Conservation (phyloP, 2,329 filamentous ascomycete genomes). For the Cercospora zeae-maydis region DNA sequence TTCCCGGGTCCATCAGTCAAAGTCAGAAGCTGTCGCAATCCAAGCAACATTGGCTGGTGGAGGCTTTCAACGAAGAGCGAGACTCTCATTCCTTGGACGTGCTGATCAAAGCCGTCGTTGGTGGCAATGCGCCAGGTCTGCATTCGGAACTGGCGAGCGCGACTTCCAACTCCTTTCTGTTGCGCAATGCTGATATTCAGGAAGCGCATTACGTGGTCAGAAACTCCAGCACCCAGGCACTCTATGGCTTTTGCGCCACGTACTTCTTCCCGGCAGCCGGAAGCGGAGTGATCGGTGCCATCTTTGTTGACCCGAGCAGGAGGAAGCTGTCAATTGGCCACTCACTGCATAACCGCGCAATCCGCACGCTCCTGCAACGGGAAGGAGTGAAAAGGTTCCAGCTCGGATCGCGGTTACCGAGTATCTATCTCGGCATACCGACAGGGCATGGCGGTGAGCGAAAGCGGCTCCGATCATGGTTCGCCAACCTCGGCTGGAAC, state of each 20-base stretch:
- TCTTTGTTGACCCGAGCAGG: constrained; percentile 86
- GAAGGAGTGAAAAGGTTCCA: constrained; percentile 75
- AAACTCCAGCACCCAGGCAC: constrained; percentile 84
- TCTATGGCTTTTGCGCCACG: constrained; percentile 90
- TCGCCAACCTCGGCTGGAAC: constrained; percentile 87
- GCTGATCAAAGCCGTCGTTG: constrained; percentile 68
- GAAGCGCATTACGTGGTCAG: constrained; percentile 88
- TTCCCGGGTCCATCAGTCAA: constrained; percentile 73
- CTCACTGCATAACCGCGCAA: constrained; percentile 80
- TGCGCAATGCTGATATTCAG: constrained; percentile 66
- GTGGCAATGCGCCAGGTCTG: constrained; percentile 62
- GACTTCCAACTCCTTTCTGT: constrained; percentile 70
- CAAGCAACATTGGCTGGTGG: constrained; percentile 92
- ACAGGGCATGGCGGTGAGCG: constrained; percentile 59
- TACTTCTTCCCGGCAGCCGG: constrained; percentile 70
- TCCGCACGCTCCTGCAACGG: constrained; percentile 69
- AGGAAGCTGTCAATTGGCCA: constrained; percentile 86
- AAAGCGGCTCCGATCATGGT: constrained; percentile 70
- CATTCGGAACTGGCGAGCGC: constrained; percentile 66
- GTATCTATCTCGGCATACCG: constrained; percentile 82
- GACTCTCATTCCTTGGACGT: constrained; percentile 70
- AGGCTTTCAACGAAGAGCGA: constrained; percentile 76
- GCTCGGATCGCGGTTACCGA: constrained; percentile 74
- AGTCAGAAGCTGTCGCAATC: constrained; percentile 84
- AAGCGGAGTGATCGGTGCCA: constrained; percentile 72